Evolutionary conservation across 2,329 filamentous ascomycete genomes (phyloP).

Genomic region (Penicillium sp.): DNA sequence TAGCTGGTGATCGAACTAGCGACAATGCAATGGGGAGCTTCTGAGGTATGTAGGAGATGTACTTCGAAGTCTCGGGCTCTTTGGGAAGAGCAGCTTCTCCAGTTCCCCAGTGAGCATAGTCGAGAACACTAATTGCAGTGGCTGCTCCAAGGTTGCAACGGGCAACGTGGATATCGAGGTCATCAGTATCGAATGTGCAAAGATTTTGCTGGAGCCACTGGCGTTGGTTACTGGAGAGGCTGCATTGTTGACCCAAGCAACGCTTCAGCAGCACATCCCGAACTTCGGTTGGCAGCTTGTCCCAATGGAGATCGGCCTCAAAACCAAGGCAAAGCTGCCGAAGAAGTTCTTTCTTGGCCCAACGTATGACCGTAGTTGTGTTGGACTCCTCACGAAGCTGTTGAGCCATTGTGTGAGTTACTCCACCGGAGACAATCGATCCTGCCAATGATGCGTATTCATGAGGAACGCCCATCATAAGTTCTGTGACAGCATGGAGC

Average conservation of each 20-base stretch:
- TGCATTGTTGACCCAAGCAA: constrained; percentile 46
- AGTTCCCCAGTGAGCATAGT: constrained; percentile 32
- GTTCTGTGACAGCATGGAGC: constrained; percentile 39
- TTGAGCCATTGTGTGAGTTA: constrained; percentile 36
- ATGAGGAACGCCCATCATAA: constrained; percentile 37
- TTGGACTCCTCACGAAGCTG: constrained; percentile 40
- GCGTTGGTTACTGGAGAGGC: constrained; percentile 43
- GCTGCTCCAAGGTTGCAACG: constrained; percentile 52
- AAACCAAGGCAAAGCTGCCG: constrained; percentile 51
- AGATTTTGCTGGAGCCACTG: constrained; percentile 46
- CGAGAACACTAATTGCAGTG: constrained; percentile 34
- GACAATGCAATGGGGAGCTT: constrained; percentile 25
- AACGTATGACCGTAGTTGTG: constrained; percentile 40
- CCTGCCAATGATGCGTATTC: constrained; percentile 39
- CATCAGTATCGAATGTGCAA: constrained; percentile 38
- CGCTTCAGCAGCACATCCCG: constrained; percentile 49
- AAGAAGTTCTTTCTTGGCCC: constrained; percentile 49
- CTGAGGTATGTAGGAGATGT: constrained; percentile 32
- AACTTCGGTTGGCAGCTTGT: constrained; percentile 49
- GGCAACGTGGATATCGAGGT: constrained; percentile 48
- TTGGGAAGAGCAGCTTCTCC: constrained; percentile 28
- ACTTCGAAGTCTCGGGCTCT: constrained; percentile 27
- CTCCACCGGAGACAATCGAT: constrained; percentile 33
- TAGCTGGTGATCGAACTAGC: constrained; percentile 36
- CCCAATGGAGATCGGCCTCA: constrained; percentile 54